Base-by-base conservation (phyloP, 306 rosid species). In the apple (Malus domestica) region DNA sequence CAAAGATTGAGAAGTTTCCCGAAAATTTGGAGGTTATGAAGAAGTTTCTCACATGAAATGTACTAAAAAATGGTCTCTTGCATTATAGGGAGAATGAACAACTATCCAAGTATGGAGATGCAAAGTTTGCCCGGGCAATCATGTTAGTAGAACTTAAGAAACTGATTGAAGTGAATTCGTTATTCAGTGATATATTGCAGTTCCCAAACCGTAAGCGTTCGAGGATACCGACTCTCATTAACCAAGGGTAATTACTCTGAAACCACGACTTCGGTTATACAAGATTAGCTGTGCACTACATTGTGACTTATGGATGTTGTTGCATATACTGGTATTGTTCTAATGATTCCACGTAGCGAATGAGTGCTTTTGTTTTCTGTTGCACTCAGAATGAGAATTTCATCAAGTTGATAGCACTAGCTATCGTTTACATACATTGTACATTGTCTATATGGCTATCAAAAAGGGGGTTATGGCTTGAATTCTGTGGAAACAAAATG, bases 71-170 rank as follows among this genome's bases (percentile, higher is more conserved):
- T 23, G 25, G 25, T 23, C 70, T 85, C 65, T 71, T 72, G 70
- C 73, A 64, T 67, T 70, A 16, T 62, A 90, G 97, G 90, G 97
- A 92, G 80, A 95, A 92, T n/a, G n/a, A n/a, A n/a, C n/a, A n/a
- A n/a, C n/a, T n/a, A n/a, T n/a, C n/a, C n/a, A n/a, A n/a, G n/a
- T n/a, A n/a, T n/a, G n/a, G n/a, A n/a, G n/a, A n/a, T n/a, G n/a
- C 97, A 3, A 95, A 95, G 77, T 92, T 96, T 70, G 98, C 98
- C 6, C 74, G 98, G 75, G 93, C 97, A 68, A 95, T 95, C 73
- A 92, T 95, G 98, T 81, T 88, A 87, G 93, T 95, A 68, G 98
- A 95, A 89, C 97, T 95, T 66, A 95, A 95, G 87, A 95, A 95
- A 87, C 89, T 95, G 84, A 90, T 95, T 35, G 98, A 95, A 83